Evolutionary conservation across 2,329 filamentous ascomycete genomes (phyloP), one percentile per base, ranked within the genome.

Genomic region (Colletotrichum liaoningense): DNA sequence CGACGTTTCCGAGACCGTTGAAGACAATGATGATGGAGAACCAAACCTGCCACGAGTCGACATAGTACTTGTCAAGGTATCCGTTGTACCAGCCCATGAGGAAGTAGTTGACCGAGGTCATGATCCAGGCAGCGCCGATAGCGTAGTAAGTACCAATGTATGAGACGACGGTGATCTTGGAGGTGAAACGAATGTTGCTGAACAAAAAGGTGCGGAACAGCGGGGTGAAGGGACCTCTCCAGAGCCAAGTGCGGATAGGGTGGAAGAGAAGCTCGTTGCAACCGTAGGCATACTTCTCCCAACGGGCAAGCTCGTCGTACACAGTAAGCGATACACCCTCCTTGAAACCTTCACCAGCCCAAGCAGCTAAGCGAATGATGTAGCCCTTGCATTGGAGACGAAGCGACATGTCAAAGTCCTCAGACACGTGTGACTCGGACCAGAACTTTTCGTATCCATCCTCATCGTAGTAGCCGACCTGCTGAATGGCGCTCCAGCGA

Each of bases 281-380:
- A 49, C 94, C 93, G 78, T 95, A 95, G 3, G 94, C 94, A 80
- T 95, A 95, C 83, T 96, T 96, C 80, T 96, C 94, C 94, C 94
- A 96, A 70, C 94, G 92, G 2, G 93, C 92, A 73, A 96, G 87
- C 82, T 96, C 94, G 82, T 96, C 94, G 79, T 96, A 95, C 11
- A 96, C 93, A 0, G 94, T 96, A 69, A 96, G 86, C 1, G 94
- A 95, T 67, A 96, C 94, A 76, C 94, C 94, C 80, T 96, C 94
- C 80, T 95, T 93, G 86, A 95, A 95, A 62, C 91, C 93, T n/a
- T 93, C 90, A 49, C 91, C 91, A 7, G 91, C 91, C 88, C 93
- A 95, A 24, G 92, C 90, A 9, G 91, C 93, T 28, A 95, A 86
- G 35, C 93, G 92, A 77, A 94, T 92, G 75, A 92, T 91, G 81